Evolutionary conservation across 352 stramenopile genomes (phyloP).

Genomic region (Halophytophthora polymorphica): DNA sequence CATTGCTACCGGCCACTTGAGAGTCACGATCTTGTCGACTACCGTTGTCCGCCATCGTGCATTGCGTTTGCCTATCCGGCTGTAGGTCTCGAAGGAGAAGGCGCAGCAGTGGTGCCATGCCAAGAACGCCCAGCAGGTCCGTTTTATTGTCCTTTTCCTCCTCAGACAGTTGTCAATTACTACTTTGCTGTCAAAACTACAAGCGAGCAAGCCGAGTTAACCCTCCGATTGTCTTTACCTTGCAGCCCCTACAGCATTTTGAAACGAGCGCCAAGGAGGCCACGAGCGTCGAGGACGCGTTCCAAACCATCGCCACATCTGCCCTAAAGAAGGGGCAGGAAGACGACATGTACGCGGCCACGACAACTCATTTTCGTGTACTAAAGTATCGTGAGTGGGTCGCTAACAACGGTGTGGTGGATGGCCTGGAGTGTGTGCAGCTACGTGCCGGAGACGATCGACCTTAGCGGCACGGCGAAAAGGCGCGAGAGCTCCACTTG

Average conservation of each 20-base stretch:
- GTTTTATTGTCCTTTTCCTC: too few species aligned
- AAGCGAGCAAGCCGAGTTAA: background rate
- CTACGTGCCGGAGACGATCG: slow-evolving; percentile 84
- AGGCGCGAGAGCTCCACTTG: slow-evolving; percentile 70
- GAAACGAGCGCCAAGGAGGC: slow-evolving; percentile 98
- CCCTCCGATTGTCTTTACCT: slow-evolving; percentile 1
- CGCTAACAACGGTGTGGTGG: slow-evolving; percentile 5
- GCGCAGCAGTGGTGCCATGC: slow-evolving; percentile 92
- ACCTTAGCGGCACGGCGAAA: slow-evolving; percentile 66
- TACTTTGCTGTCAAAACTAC: too few species aligned
- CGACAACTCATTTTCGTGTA: background rate
- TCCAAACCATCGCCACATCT: slow-evolving; percentile 90
- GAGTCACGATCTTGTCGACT: background rate
- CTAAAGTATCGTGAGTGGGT: background rate
- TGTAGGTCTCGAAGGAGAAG: slow-evolving; percentile 77
- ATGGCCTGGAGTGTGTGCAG: slow-evolving; percentile 22
- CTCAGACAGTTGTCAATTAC: background rate
- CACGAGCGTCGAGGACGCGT: slow-evolving; percentile 96
- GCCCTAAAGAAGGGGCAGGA: slow-evolving; percentile 86
- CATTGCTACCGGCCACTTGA: background rate
- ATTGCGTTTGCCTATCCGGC: background rate
- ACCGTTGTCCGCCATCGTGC: background rate
- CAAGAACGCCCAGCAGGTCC: slow-evolving; percentile 76
- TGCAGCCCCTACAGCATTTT: slow-evolving; percentile 93
- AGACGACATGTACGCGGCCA: slow-evolving; percentile 72